Evolutionary conservation across 164 flowering plant species (phyloP).

Genomic region (Tetrastigma voinierianum): DNA sequence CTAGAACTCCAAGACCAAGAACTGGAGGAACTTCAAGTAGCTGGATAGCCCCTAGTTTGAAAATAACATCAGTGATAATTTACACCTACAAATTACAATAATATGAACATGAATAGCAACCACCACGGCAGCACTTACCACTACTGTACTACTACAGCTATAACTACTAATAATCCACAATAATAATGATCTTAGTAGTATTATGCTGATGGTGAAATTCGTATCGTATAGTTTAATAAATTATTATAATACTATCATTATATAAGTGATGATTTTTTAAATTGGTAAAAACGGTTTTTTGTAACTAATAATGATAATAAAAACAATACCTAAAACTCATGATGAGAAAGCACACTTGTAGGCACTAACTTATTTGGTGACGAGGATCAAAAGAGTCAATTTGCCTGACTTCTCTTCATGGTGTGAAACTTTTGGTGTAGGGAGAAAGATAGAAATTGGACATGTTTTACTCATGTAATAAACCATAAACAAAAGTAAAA

Average conservation of each 20-base stretch:
- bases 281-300: too few relatives aligned
- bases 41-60: constrained; percentile 32
- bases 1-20: constrained; percentile 31
- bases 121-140: too few relatives aligned
- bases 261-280: too few relatives aligned
- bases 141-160: too few relatives aligned
- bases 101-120: not conserved
- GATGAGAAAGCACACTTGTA: constrained; percentile 32
- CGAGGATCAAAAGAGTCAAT: constrained; percentile 15
- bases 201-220: too few relatives aligned
- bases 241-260: too few relatives aligned
- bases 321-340: too few relatives aligned
- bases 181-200: too few relatives aligned
- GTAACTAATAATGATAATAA: too few relatives aligned
- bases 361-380: constrained; percentile 20
- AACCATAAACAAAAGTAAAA: not conserved
- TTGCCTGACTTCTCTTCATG: constrained; percentile 20
- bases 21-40: constrained; percentile 31
- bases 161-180: too few relatives aligned
- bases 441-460: not conserved
- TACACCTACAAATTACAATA: not conserved
- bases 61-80: constrained; percentile 5
- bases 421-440: not conserved
- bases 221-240: too few relatives aligned
- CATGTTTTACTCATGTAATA: not conserved